These are phyloP conservation scores for Lachnellula suecica DNA, from an alignment of 2,329 filamentous ascomycete species.

Conservation along the genomic window DNA sequence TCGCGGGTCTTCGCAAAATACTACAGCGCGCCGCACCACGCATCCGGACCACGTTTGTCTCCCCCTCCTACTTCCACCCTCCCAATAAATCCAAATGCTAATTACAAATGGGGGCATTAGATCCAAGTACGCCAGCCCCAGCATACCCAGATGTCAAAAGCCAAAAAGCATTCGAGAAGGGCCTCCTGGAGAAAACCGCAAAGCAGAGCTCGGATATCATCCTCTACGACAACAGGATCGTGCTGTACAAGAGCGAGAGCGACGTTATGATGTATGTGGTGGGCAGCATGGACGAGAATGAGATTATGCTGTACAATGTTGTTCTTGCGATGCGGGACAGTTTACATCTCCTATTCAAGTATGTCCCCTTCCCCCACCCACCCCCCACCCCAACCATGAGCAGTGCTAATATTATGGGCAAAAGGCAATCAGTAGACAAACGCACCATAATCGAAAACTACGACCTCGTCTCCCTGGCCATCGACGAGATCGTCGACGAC, in stretches of 20 bases:
- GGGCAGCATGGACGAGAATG: conserved; percentile 89
- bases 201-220: conserved; percentile 97
- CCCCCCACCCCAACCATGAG: not conserved
- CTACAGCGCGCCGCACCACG: conserved; percentile 69
- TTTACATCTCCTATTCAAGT: conserved; percentile 91
- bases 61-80: conserved; percentile 12
- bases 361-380: conserved; percentile 32
- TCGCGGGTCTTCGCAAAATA: conserved; percentile 93
- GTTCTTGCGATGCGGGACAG: conserved; percentile 88
- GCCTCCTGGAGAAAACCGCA: conserved; percentile 88
- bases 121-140: conserved; percentile 53
- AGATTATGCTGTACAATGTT: conserved; percentile 93
- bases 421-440: conserved; percentile 88
- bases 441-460: conserved; percentile 98
- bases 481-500: conserved; percentile 94
- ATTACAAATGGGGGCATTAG: no score
- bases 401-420: not conserved
- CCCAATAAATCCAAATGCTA: conserved; percentile 27
- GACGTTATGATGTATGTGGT: conserved; percentile 97
- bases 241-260: conserved; percentile 97
- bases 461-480: conserved; percentile 87
- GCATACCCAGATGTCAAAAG: conserved; percentile 89
- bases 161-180: conserved; percentile 96
- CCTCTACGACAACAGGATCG: conserved; percentile 92
- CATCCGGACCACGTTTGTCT: conserved; percentile 33